These are phyloP conservation scores for Teratosphaeria nubilosa DNA, from an alignment of 2,329 filamentous ascomycete species.

Conservation along the genomic window DNA sequence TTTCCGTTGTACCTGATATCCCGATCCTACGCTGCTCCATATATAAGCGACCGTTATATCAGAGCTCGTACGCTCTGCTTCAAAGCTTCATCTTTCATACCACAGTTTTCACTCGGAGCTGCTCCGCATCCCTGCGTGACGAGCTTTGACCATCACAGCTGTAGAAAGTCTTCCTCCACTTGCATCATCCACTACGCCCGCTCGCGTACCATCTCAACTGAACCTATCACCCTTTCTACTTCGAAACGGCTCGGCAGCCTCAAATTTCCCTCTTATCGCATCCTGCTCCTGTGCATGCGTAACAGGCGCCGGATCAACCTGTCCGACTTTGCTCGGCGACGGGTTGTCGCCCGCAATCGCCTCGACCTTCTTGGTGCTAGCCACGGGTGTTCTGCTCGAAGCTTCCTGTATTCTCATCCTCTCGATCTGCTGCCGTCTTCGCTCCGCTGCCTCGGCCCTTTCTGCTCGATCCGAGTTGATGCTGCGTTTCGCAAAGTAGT, in stretches of 20 bases:
- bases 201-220: slow-evolving; percentile 20
- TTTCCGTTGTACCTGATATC: background rate
- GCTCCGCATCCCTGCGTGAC: background rate
- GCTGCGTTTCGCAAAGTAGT: slow-evolving; percentile 88
- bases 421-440: slow-evolving; percentile 32
- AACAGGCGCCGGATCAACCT: slow-evolving; percentile 69
- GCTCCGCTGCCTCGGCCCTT: slow-evolving; percentile 61
- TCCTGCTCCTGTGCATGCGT: slow-evolving; percentile 63
- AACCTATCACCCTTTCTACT: slow-evolving; percentile 83
- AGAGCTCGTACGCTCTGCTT: background rate
- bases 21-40: background rate
- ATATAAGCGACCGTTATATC: background rate
- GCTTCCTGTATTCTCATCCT: slow-evolving; percentile 16
- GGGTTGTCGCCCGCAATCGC: slow-evolving; percentile 23
- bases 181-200: background rate
- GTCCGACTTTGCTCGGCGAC: slow-evolving; percentile 10
- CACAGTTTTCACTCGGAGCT: background rate
- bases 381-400: slow-evolving; percentile 4
- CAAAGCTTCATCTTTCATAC: background rate
- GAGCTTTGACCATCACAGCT: too few relatives aligned
- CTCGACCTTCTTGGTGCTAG: slow-evolving; percentile 6
- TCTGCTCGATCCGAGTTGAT: slow-evolving; percentile 82
- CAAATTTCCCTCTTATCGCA: slow-evolving; percentile 79
- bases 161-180: background rate
- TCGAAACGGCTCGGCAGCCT: slow-evolving; percentile 63